A percentile compares a stretch with the other conserved stretches of the same genome.
Conservation (phyloP, 805 yeast species). For the Ascoidea asiatica region DNA sequence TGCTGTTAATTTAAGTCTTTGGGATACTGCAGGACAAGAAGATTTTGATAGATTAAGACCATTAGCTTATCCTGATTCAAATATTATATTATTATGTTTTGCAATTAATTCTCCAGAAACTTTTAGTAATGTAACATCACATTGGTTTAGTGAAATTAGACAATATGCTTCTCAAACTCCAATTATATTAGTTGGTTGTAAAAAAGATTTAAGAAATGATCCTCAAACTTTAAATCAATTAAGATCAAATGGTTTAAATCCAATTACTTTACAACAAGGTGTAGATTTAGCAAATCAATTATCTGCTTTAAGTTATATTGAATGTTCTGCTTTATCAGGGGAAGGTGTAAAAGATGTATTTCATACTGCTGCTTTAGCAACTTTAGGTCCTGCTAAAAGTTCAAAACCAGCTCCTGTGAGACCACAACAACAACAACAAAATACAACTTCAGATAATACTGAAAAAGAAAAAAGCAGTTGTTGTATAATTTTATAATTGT, state of each 20-base stretch:
- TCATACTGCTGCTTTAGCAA: conserved; percentile 40
- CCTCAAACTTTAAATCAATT: conserved; percentile 18
- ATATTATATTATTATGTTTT: conserved; percentile 43
- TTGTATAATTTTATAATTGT: not conserved
- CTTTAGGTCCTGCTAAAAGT: conserved; percentile 35
- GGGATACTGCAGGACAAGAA: conserved; percentile 60
- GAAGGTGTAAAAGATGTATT: conserved; percentile 45
- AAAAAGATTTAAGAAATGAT: conserved; percentile 31
- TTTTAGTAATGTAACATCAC: conserved; percentile 35
- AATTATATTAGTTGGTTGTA: conserved; percentile 42
- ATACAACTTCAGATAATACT: not conserved
- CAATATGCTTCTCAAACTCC: conserved; percentile 42
- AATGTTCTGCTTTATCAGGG: conserved; percentile 51
- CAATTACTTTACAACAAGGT: conserved; percentile 33
- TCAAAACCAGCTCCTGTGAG: not conserved
- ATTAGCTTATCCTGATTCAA: conserved; percentile 45
- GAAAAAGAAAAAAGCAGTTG: not conserved
- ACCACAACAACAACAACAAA: conserved; percentile 48
- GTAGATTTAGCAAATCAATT: conserved; percentile 31
- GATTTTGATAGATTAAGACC: conserved; percentile 54
- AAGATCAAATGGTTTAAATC: conserved; percentile 29
- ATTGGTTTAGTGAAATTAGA: conserved; percentile 42
- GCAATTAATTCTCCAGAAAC: conserved; percentile 42
- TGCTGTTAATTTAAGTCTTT: conserved; percentile 36
- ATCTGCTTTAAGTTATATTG: conserved; percentile 38